A percentile compares a stretch with the other conserved stretches of the same genome.
These are phyloP conservation scores for Alternaria sp. DNA, from an alignment of 2,329 filamentous ascomycete species.

Conservation along the genomic window DNA sequence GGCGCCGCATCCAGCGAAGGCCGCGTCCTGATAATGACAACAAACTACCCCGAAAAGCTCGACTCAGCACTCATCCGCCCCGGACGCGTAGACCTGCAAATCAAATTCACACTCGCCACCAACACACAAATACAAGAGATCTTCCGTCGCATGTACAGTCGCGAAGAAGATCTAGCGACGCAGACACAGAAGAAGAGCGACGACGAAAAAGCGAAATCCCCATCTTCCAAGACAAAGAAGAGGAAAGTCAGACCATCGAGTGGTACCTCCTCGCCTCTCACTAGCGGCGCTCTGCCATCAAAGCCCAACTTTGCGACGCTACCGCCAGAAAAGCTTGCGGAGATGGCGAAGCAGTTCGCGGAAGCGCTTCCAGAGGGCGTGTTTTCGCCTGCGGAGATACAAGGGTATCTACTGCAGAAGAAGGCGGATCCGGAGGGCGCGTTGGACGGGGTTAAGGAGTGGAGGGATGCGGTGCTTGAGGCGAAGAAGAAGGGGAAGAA, in stretches of 20 bases:
- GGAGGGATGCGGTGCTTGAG: slow-evolving; percentile 9
- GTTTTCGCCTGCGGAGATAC: slow-evolving; percentile 22
- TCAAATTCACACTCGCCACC: slow-evolving; percentile 26
- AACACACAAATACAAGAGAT: slow-evolving; percentile 14
- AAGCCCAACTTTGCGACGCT: not conserved
- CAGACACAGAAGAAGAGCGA: not conserved
- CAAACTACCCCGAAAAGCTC: slow-evolving; percentile 31
- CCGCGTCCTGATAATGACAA: slow-evolving; percentile 37
- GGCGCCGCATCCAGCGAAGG: slow-evolving; percentile 79
- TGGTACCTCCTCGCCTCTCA: not conserved
- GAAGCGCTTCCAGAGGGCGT: slow-evolving; percentile 2
- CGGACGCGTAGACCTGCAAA: slow-evolving; percentile 63
- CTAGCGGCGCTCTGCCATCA: not conserved
- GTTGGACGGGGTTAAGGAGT: not conserved
- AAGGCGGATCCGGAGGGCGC: slow-evolving; percentile 13
- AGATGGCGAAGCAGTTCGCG: slow-evolving; percentile 12
- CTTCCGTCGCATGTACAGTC: slow-evolving; percentile 29
- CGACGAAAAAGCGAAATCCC: not conserved
- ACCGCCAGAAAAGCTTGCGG: not conserved
- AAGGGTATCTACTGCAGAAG: slow-evolving; percentile 15
- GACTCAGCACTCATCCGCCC: slow-evolving; percentile 66
- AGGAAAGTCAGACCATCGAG: not conserved
- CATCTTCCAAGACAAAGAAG: not conserved
- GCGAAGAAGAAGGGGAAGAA: slow-evolving; percentile 10
- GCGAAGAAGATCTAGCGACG: not conserved